Evolutionary conservation across 2,329 filamentous ascomycete genomes (phyloP).

Genomic region (Cercospora janseana): DNA sequence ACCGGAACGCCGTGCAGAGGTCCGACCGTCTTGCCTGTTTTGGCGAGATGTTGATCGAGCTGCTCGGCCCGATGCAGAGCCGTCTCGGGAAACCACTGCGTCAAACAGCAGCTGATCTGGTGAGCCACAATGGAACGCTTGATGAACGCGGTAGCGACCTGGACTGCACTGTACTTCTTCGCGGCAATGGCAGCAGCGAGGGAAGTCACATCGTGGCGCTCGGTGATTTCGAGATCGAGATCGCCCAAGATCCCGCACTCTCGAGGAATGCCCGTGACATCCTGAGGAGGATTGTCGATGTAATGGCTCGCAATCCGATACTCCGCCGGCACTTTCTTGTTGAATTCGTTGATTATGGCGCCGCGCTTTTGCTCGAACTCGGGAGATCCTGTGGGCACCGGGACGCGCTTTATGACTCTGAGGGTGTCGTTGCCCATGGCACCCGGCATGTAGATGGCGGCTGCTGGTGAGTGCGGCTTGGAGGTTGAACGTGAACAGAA

Average conservation of each 20-base stretch:
- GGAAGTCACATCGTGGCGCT: constrained; percentile 45
- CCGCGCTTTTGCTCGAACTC: background rate
- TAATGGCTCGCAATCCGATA: background rate
- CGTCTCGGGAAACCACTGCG: constrained; percentile 46
- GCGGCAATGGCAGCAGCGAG: constrained; percentile 44
- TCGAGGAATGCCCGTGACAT: constrained; percentile 4
- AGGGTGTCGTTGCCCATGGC: no score
- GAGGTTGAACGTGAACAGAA: no score
- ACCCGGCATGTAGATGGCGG: no score
- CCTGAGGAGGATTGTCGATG: background rate
- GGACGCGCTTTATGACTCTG: background rate
- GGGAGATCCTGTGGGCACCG: background rate
- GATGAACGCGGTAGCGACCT: constrained; percentile 44
- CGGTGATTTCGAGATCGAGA: background rate
- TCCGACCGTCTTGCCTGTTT: constrained; percentile 40
- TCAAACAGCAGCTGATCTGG: constrained; percentile 33
- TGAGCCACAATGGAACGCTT: constrained; percentile 37
- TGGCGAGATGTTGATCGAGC: constrained; percentile 27
- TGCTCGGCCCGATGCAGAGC: constrained; percentile 28
- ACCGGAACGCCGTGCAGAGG: constrained; percentile 53
- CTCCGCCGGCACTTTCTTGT: background rate
- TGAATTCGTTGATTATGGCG: background rate
- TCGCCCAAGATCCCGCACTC: background rate
- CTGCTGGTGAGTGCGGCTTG: no score
- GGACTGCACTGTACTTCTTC: constrained; percentile 30